Evolutionary conservation across 179 eudicot species (phyloP).

Genomic region (Spergularia azorica): DNA sequence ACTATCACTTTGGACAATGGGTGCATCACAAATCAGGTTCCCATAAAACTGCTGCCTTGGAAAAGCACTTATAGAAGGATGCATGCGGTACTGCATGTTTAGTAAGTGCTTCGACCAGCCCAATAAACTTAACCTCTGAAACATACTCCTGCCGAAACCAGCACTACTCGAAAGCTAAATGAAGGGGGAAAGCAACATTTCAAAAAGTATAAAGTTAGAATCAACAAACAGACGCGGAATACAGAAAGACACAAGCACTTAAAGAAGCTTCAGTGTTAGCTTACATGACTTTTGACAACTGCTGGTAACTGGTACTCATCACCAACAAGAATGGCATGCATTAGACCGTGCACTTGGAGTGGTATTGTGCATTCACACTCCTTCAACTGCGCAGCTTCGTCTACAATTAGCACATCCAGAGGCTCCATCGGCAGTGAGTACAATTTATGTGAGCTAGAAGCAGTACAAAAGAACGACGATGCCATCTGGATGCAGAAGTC

Average conservation of each 20-base stretch:
- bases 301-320: constrained; percentile 61
- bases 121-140: constrained; percentile 57
- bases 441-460: constrained; percentile 56
- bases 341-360: constrained; percentile 53
- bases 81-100: constrained; percentile 75
- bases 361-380: constrained; percentile 72
- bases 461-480: constrained; percentile 60
- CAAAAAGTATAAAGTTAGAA: neutral
- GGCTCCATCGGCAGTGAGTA: constrained; percentile 40
- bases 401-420: constrained; percentile 52
- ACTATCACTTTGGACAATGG: constrained; percentile 36
- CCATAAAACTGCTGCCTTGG: constrained; percentile 60
- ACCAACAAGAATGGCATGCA: constrained; percentile 62
- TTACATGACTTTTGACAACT: constrained; percentile 44
- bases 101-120: constrained; percentile 65
- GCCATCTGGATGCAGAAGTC: constrained; percentile 63
- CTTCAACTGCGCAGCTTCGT: constrained; percentile 77
- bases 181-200: neutral
- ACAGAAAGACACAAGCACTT: neutral
- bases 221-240: neutral
- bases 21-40: constrained; percentile 52
- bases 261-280: neutral
- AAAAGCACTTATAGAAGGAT: constrained; percentile 67
- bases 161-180: constrained; percentile 21
- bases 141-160: constrained; percentile 73